phyloP scores from a whole-genome alignment of 768 basidiomycete species.

The Tephrocybe rancida region DNA sequence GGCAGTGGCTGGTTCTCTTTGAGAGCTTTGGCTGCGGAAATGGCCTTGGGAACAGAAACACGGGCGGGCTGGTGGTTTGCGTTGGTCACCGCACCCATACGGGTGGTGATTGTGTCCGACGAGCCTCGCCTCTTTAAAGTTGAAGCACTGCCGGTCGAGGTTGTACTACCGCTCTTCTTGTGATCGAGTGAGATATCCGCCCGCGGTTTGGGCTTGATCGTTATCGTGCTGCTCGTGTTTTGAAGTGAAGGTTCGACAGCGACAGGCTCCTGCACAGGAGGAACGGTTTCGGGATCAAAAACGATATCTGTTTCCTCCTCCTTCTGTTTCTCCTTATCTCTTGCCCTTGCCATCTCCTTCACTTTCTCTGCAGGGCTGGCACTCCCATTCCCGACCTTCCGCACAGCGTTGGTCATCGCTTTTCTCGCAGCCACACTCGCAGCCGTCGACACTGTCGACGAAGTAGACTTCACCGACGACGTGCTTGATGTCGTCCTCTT shows the following conservation, averaged over 20 bases:
- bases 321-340: constrained; percentile 16
- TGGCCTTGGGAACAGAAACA: background rate
- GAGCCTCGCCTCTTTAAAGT: constrained; percentile 45
- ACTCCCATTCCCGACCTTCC: constrained; percentile 20
- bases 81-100: constrained; percentile 16
- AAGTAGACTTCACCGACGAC: constrained; percentile 22
- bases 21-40: constrained; percentile 17
- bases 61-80: background rate
- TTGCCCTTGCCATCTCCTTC: constrained; percentile 13
- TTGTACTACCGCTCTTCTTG: constrained; percentile 46
- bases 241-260: constrained; percentile 12
- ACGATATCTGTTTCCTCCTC: constrained; percentile 1
- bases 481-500: constrained; percentile 22
- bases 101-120: constrained; percentile 46
- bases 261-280: constrained; percentile 9
- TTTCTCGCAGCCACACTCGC: constrained; percentile 28
- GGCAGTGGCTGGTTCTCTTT: constrained; percentile 21
- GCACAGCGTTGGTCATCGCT: constrained; percentile 16
- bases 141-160: constrained; percentile 42
- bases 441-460: constrained; percentile 29
- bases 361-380: constrained; percentile 5
- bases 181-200: constrained; percentile 33
- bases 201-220: constrained; percentile 24
- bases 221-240: constrained; percentile 25
- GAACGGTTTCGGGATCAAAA: background rate